phyloP scores from a whole-genome alignment of 192 early-diverging fungal genomes.

The Linnemannia hyalina region DNA sequence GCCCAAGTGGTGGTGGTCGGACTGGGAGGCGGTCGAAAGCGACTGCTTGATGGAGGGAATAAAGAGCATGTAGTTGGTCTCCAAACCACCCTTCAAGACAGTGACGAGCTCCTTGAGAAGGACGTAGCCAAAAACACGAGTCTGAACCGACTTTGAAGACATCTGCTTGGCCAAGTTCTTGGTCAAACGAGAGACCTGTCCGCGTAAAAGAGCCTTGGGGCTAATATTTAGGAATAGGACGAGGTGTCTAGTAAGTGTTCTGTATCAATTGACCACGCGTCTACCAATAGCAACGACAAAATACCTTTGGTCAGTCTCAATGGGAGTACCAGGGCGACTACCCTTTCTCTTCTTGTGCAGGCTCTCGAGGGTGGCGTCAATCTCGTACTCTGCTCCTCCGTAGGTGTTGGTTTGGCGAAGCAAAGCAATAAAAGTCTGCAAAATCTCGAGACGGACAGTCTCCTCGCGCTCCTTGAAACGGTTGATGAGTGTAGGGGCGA shows the following conservation, averaged over 20 bases:
- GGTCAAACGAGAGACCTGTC: constrained; percentile 74
- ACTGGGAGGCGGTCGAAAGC: constrained; percentile 66
- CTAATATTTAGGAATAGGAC: constrained; percentile 17
- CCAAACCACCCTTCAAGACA: constrained; percentile 82
- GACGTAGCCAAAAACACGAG: constrained; percentile 79
- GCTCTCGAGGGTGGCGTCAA: constrained; percentile 49
- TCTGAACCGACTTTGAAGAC: constrained; percentile 76
- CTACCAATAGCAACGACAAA: background rate
- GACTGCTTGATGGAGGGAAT: constrained; percentile 79
- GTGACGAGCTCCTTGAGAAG: constrained; percentile 78
- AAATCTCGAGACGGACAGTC: constrained; percentile 83
- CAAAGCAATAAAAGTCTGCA: constrained; percentile 78
- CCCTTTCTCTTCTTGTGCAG: constrained; percentile 63
- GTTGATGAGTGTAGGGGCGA: constrained; percentile 79
- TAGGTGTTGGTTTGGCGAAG: constrained; percentile 71
- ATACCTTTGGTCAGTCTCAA: constrained; percentile 64
- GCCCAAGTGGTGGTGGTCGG: constrained; percentile 63
- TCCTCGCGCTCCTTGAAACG: constrained; percentile 92
- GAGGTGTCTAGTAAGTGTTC: background rate
- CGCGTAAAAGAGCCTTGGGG: constrained; percentile 69
- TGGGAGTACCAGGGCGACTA: constrained; percentile 52
- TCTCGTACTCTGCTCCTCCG: constrained; percentile 55
- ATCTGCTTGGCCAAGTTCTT: constrained; percentile 79
- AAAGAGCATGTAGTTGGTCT: constrained; percentile 72
- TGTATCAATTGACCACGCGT: background rate